These are phyloP conservation scores for Exophiala phaeomuriformis DNA, from an alignment of 2,329 filamentous ascomycete genomes.

Conservation along the genomic window DNA sequence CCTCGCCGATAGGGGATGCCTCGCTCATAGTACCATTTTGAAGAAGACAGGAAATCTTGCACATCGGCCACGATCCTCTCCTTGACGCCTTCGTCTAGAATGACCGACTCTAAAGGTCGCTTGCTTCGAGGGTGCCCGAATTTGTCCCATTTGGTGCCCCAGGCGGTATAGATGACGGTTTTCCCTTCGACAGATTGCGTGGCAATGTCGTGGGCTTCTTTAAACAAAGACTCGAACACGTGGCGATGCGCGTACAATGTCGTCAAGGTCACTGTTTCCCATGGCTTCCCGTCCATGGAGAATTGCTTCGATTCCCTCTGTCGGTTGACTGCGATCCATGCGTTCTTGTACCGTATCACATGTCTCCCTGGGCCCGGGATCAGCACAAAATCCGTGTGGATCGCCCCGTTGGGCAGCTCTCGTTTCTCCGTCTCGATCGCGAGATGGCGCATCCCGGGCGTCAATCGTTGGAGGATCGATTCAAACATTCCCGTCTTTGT, in stretches of 20 bases:
- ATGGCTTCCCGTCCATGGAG: slow-evolving; percentile 76
- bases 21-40: slow-evolving; percentile 87
- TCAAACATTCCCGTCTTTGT: slow-evolving; percentile 41
- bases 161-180: slow-evolving; percentile 81
- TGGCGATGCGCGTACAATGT: slow-evolving; percentile 83
- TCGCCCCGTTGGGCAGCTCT: slow-evolving; percentile 57
- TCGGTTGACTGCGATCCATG: slow-evolving; percentile 79
- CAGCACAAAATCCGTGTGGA: slow-evolving; percentile 73
- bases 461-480: slow-evolving; percentile 50
- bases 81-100: slow-evolving; percentile 76
- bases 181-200: slow-evolving; percentile 79
- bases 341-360: slow-evolving; percentile 75
- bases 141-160: slow-evolving; percentile 74
- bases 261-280: slow-evolving; percentile 88
- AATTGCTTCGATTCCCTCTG: slow-evolving; percentile 58
- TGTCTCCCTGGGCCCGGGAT: slow-evolving; percentile 88
- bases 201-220: slow-evolving; percentile 75
- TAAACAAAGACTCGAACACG: slow-evolving; percentile 84
- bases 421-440: slow-evolving; percentile 59
- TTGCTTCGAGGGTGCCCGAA: slow-evolving; percentile 82
- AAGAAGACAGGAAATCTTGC: slow-evolving; percentile 68
- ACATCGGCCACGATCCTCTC: slow-evolving; percentile 75
- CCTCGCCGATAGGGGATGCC: slow-evolving; percentile 88
- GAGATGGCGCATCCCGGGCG: slow-evolving; percentile 55
- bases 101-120: slow-evolving; percentile 77